These are phyloP conservation scores for Tuber umbilicatum DNA, from an alignment of 495 filamentous ascomycete genomes.

Conservation along the genomic window DNA sequence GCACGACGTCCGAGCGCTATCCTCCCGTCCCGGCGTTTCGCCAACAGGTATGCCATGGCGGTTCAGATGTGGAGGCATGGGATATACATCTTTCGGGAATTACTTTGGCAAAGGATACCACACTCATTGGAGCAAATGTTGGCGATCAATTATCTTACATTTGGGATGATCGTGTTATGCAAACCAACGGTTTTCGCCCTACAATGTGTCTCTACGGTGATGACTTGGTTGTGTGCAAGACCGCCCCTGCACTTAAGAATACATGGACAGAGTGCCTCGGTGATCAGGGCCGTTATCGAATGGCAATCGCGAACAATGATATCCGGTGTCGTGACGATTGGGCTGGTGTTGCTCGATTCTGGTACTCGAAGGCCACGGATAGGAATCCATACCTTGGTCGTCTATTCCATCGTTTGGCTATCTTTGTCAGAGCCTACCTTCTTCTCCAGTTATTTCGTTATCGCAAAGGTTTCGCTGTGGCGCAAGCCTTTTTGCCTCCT, in stretches of 20 bases:
- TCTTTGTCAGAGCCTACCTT: slow-evolving; percentile 68
- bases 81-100: slow-evolving; percentile 69
- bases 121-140: slow-evolving; percentile 72
- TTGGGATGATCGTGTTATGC: slow-evolving; percentile 67
- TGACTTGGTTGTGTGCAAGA: slow-evolving; percentile 56
- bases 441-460: slow-evolving; percentile 73
- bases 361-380: slow-evolving; percentile 75
- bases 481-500: slow-evolving; percentile 50
- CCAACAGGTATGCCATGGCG: slow-evolving; percentile 77
- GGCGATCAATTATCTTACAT: slow-evolving; percentile 71
- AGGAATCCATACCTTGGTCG: slow-evolving; percentile 62
- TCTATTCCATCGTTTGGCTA: slow-evolving; percentile 77
- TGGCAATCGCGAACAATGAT: slow-evolving; percentile 72
- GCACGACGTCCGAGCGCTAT: slow-evolving; percentile 68
- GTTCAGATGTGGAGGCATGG: slow-evolving; percentile 82
- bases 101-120: slow-evolving; percentile 66
- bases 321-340: slow-evolving; percentile 66
- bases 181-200: neutral
- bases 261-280: slow-evolving; percentile 47
- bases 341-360: slow-evolving; percentile 66
- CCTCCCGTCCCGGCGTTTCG: no score
- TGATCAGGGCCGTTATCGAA: slow-evolving; percentile 63
- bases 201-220: neutral
- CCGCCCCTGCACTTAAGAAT: slow-evolving; percentile 65
- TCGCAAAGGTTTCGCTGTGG: slow-evolving; percentile 38